A percentile compares a stretch with the other conserved stretches of the same genome.
Evolutionary conservation across 1,284 basidiomycete genomes (phyloP).

Genomic region (Leccinum fuscescens): DNA sequence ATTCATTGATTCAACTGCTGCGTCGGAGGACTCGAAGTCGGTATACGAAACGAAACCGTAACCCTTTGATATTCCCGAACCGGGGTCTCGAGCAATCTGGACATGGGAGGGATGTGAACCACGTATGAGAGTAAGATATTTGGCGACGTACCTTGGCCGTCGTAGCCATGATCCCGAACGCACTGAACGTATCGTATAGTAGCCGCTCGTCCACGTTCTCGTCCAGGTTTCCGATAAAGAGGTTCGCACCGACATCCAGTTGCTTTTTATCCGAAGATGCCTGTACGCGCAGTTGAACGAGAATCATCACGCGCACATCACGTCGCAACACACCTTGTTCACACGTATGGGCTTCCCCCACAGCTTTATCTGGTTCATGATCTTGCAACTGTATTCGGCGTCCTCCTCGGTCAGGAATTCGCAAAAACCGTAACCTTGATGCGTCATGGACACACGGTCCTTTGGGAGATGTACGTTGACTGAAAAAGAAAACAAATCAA

Average conservation of each 20-base stretch:
- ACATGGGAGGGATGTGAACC: slow-evolving; percentile 4
- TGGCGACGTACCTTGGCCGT: slow-evolving; percentile 79
- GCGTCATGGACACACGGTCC: slow-evolving; percentile 95
- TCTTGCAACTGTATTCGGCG: slow-evolving; percentile 98
- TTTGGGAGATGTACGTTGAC: slow-evolving; percentile 99
- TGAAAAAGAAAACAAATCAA: slow-evolving; percentile 35
- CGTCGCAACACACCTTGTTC: slow-evolving; percentile 17
- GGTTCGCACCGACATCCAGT: slow-evolving; percentile 95
- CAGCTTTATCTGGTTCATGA: slow-evolving; percentile 99
- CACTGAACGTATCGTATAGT: slow-evolving; percentile 92
- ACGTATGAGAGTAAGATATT: not conserved
- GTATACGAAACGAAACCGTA: slow-evolving; percentile 97
- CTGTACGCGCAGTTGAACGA: slow-evolving; percentile 11
- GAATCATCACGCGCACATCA: not conserved
- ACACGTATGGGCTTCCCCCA: slow-evolving; percentile 98
- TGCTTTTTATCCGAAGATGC: slow-evolving; percentile 75
- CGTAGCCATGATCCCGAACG: slow-evolving; percentile 91
- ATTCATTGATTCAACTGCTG: slow-evolving; percentile 95
- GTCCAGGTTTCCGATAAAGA: slow-evolving; percentile 95
- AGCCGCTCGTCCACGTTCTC: slow-evolving; percentile 91
- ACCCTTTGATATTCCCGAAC: slow-evolving; percentile 85
- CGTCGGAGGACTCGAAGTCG: slow-evolving; percentile 96
- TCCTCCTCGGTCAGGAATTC: slow-evolving; percentile 98
- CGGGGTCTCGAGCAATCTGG: slow-evolving; percentile 88
- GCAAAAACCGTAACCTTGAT: slow-evolving; percentile 99